A percentile compares a stretch with the other conserved stretches of the same genome.
Evolutionary conservation across 495 filamentous ascomycete genomes (phyloP).

Genomic region (Daldinia loculata): DNA sequence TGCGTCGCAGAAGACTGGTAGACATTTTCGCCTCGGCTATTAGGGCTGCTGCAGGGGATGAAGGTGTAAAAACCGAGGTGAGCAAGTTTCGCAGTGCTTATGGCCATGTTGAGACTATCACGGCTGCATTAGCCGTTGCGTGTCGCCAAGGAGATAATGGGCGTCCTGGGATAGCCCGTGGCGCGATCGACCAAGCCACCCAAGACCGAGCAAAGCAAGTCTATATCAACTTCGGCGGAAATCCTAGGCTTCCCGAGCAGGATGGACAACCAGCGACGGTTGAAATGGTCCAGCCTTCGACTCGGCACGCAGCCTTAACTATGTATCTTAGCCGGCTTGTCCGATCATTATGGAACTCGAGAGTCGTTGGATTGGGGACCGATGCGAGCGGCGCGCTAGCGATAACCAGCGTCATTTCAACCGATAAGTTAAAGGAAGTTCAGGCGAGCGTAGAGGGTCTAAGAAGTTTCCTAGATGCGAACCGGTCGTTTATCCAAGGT

Average conservation of each 20-base stretch:
- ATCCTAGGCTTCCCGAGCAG: slow-evolving; percentile 78
- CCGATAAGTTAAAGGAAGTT: slow-evolving; percentile 72
- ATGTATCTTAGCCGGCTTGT: slow-evolving; percentile 87
- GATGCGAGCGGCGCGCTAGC: slow-evolving; percentile 65
- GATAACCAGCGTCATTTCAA: slow-evolving; percentile 67
- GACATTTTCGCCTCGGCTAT: slow-evolving; percentile 90
- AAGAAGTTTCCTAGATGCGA: slow-evolving; percentile 79
- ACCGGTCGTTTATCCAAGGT: slow-evolving; percentile 90
- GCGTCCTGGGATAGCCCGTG: slow-evolving; percentile 68
- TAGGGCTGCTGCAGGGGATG: slow-evolving; percentile 74
- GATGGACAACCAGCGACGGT: slow-evolving; percentile 68
- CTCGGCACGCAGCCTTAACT: slow-evolving; percentile 85
- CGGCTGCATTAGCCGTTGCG: slow-evolving; percentile 93
- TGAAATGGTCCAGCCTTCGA: slow-evolving; percentile 85
- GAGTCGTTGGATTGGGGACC: slow-evolving; percentile 54
- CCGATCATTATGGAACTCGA: slow-evolving; percentile 82
- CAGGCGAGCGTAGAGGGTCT: slow-evolving; percentile 83
- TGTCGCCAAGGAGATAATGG: slow-evolving; percentile 89
- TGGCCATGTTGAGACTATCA: slow-evolving; percentile 84
- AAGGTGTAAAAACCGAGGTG: slow-evolving; percentile 80
- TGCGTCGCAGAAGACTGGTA: slow-evolving; percentile 83
- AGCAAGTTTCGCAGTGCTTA: slow-evolving; percentile 83
- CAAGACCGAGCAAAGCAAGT: slow-evolving; percentile 82
- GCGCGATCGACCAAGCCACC: slow-evolving; percentile 79
- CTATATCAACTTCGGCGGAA: slow-evolving; percentile 90